A percentile compares a stretch with the other conserved stretches of the same genome.
Evolutionary conservation across 106 monocot genomes (phyloP).

Genomic region (Allium cepa): DNA sequence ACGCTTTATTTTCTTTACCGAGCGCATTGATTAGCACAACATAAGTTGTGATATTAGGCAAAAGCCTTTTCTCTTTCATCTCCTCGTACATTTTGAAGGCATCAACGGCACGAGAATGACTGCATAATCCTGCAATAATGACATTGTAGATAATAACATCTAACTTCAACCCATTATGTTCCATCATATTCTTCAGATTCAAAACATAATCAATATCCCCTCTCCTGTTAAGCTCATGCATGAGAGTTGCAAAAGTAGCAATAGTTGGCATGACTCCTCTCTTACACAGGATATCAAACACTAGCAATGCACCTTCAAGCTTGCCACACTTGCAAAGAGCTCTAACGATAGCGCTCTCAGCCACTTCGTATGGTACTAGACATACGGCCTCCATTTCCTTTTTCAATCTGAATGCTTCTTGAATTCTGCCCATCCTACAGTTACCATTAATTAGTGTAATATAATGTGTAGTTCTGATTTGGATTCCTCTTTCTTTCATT

Average conservation of each 20-base stretch:
- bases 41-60: conserved; percentile 84
- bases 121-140: conserved; percentile 69
- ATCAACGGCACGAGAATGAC: conserved; percentile 14
- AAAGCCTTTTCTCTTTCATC: conserved; percentile 53
- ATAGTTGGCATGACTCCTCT: conserved; percentile 53
- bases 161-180: conserved; percentile 42
- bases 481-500: conserved; percentile 58
- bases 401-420: conserved; percentile 62
- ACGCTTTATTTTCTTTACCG: conserved; percentile 29
- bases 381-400: conserved; percentile 68
- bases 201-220: conserved; percentile 52
- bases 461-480: conserved; percentile 60
- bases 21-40: conserved; percentile 43
- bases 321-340: conserved; percentile 78
- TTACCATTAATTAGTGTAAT: conserved; percentile 79
- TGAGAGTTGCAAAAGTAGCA: conserved; percentile 85
- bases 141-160: conserved; percentile 86
- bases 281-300: conserved; percentile 52
- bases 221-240: conserved; percentile 57
- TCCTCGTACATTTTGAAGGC: conserved; percentile 63
- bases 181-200: conserved; percentile 47
- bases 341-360: conserved; percentile 64
- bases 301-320: conserved; percentile 67
- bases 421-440: conserved; percentile 62
- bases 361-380: conserved; percentile 56